phyloP scores from a whole-genome alignment of 139 green algal genomes.

The Pycnococcus provasolii region DNA sequence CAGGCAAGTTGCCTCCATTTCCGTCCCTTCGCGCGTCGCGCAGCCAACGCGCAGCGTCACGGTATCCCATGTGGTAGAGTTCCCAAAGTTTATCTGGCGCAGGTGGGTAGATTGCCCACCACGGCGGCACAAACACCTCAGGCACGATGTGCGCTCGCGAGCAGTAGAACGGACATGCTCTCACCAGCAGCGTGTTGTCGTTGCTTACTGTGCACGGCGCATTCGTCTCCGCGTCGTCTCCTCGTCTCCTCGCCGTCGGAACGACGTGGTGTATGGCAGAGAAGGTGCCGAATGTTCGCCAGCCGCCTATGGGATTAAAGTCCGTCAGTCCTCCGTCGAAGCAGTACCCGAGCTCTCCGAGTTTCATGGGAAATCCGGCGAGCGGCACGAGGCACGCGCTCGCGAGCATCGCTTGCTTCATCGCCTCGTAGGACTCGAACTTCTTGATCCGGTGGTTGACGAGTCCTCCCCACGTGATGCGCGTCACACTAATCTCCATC shows the following conservation, averaged over 20 bases:
- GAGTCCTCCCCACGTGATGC: neutral
- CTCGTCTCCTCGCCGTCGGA: neutral
- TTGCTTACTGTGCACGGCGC: too few species aligned
- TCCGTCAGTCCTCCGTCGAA: conserved; percentile 27
- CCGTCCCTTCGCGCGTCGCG: neutral
- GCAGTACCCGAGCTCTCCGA: conserved; percentile 13
- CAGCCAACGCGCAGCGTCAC: conserved; percentile 21
- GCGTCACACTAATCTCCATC: conserved; percentile 14
- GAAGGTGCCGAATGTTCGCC: conserved; percentile 11
- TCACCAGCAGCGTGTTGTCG: conserved; percentile 23
- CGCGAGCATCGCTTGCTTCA: conserved; percentile 21
- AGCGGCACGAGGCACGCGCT: conserved; percentile 23
- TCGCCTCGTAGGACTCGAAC: conserved; percentile 13
- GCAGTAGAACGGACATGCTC: conserved; percentile 34
- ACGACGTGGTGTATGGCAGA: conserved; percentile 3
- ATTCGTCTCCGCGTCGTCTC: too few species aligned
- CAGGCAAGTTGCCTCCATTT: too few species aligned
- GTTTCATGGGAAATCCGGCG: conserved; percentile 17
- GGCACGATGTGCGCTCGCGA: conserved; percentile 31
- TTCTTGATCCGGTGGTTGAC: conserved; percentile 9
- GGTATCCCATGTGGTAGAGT: conserved; percentile 28
- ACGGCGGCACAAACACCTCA: conserved; percentile 22
- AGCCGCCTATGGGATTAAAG: conserved; percentile 10
- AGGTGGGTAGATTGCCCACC: conserved; percentile 30
- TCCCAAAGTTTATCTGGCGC: conserved; percentile 23